A percentile compares a stretch with the other conserved stretches of the same genome.
Conservation (phyloP, 768 basidiomycete species). For the Suillus weaverae region DNA sequence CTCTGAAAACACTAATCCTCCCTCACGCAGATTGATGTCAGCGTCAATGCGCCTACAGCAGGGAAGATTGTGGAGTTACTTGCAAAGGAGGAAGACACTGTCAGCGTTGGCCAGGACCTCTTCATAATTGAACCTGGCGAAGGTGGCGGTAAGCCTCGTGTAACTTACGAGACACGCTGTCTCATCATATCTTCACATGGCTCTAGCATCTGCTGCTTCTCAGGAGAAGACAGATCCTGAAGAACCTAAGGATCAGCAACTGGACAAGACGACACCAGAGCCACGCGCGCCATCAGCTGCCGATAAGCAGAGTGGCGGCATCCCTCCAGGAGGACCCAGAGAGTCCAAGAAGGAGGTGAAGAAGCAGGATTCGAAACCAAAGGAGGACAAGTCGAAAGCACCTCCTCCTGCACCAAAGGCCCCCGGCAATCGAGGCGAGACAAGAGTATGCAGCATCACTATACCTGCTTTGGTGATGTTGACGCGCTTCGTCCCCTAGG, state of each 20-base stretch:
- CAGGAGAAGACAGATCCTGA: constrained; percentile 38
- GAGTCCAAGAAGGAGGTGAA: constrained; percentile 39
- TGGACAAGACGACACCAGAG: constrained; percentile 44
- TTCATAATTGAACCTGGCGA: constrained; percentile 88
- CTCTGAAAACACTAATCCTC: constrained; percentile 7
- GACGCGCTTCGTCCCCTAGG: constrained; percentile 41
- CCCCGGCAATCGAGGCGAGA: constrained; percentile 72
- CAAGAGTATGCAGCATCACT: constrained; percentile 56
- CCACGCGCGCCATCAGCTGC: constrained; percentile 43
- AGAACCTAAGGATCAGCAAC: constrained; percentile 50
- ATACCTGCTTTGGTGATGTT: not conserved
- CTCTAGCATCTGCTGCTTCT: constrained; percentile 32
- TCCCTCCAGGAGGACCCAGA: constrained; percentile 29
- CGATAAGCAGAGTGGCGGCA: constrained; percentile 23
- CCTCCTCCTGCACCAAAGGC: constrained; percentile 33
- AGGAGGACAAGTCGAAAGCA: constrained; percentile 28
- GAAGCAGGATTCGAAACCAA: constrained; percentile 36
- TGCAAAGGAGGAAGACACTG: constrained; percentile 91
- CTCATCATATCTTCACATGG: constrained; percentile 11
- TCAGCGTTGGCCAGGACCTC: constrained; percentile 91
- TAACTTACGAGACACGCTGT: not conserved
- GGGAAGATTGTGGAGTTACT: constrained; percentile 90
- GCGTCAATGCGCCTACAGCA: constrained; percentile 88
- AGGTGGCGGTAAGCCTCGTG: constrained; percentile 42
- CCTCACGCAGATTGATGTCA: constrained; percentile 82